Percentiles rank a stretch among this genome's conserved stretches.
phyloP scores from a whole-genome alignment of 495 filamentous ascomycete genomes.

The Podospora didyma region DNA sequence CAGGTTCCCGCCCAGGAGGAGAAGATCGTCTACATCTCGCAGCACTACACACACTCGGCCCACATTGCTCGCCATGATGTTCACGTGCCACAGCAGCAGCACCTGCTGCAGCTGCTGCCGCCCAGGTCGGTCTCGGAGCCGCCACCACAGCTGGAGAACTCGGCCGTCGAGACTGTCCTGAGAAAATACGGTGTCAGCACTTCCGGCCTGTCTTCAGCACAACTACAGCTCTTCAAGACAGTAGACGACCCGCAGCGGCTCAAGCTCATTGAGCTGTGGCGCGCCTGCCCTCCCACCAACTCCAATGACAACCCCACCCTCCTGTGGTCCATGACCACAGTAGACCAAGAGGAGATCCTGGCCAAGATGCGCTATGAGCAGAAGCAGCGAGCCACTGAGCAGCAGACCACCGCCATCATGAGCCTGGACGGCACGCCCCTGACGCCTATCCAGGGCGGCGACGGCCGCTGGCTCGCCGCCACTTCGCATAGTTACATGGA shows the following conservation, averaged over 20 bases:
- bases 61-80: slow-evolving; percentile 43
- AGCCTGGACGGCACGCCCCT: slow-evolving; percentile 48
- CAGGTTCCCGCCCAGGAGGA: slow-evolving; percentile 19
- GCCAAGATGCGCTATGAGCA: slow-evolving; percentile 51
- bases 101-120: too few species aligned
- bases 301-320: slow-evolving; percentile 37
- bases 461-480: slow-evolving; percentile 44
- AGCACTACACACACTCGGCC: slow-evolving; percentile 72
- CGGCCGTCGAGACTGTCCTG: slow-evolving; percentile 37
- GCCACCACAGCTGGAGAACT: slow-evolving; percentile 38
- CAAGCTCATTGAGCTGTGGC: slow-evolving; percentile 65
- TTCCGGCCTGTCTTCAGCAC: slow-evolving; percentile 48
- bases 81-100: slow-evolving; percentile 15
- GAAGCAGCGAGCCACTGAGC: slow-evolving; percentile 30
- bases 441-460: slow-evolving; percentile 45
- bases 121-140: slow-evolving; percentile 47
- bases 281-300: slow-evolving; percentile 49
- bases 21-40: slow-evolving; percentile 60
- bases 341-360: slow-evolving; percentile 48
- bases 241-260: slow-evolving; percentile 54
- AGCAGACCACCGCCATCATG: slow-evolving; percentile 26
- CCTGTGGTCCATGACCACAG: slow-evolving; percentile 42
- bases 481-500: slow-evolving; percentile 39
- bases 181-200: slow-evolving; percentile 51
- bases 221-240: slow-evolving; percentile 58